phyloP scores from a whole-genome alignment of 768 basidiomycete genomes.

The Rubroboletus pulcherrimus region DNA sequence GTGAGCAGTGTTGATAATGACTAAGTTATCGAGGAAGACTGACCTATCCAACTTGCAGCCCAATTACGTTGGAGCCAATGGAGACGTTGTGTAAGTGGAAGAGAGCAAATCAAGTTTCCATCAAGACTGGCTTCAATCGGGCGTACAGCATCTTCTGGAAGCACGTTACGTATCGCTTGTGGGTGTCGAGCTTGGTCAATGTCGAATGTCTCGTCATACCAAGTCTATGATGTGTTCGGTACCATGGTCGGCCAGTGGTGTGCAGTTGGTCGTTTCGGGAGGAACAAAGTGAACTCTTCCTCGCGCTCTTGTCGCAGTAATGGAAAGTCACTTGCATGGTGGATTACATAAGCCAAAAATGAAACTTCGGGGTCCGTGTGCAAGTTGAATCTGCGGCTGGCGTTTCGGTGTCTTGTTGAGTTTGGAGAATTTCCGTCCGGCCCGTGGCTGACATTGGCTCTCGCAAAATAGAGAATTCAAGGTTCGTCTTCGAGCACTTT shows the following conservation, averaged over 20 bases:
- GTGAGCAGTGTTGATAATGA: background rate
- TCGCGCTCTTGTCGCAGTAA: too few species aligned
- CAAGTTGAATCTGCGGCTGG: background rate
- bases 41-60: background rate
- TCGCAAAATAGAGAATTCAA: constrained; percentile 17
- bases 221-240: background rate
- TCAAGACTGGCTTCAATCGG: constrained; percentile 10
- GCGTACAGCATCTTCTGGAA: constrained; percentile 10
- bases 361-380: background rate
- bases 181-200: background rate
- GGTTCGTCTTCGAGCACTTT: constrained; percentile 7
- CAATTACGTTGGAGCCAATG: constrained; percentile 1
- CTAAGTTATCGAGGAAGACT: background rate
- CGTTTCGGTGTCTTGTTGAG: background rate
- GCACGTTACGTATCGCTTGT: background rate
- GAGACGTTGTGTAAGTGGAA: background rate
- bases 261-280: too few species aligned
- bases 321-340: too few species aligned
- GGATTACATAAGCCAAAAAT: constrained; percentile 8
- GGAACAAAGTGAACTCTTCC: too few species aligned
- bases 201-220: background rate
- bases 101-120: constrained; percentile 6
- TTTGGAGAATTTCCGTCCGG: constrained; percentile 3
- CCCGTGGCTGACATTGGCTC: constrained; percentile 6
- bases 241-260: background rate